Evolutionary conservation across 2,329 filamentous ascomycete genomes (phyloP), one percentile per base, ranked within the genome.

Genomic region (Aureobasidium sp.): DNA sequence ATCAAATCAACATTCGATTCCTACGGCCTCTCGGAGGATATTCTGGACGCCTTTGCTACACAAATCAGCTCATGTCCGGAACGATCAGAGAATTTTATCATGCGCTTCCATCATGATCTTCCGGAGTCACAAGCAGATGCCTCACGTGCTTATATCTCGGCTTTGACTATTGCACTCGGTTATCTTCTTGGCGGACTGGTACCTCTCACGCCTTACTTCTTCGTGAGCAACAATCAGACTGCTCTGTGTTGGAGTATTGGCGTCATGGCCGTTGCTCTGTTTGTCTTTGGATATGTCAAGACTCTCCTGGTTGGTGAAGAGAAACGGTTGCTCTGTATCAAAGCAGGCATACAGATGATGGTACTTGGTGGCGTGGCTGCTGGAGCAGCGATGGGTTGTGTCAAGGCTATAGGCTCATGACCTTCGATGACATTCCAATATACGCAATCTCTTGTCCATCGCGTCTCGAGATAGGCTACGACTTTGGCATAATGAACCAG

Each of bases 151-250:
- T 78, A 74, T 67, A 74, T 74, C 48, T 86, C 83, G 0, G 87
- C 85, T 2, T 65, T 85, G 29, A 89, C 85, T 8, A 87, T 90
- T 67, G 84, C 86, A 0, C 68, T 84, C 17, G 85, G 85, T 35
- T 90, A 90, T 71, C 85, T 90, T 56, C 72, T 89, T 24, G 87
- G 87, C 27, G 87, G 87, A 0, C 77, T 89, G 60, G 81, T 90
- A 17, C 87, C 87, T n/a, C 79, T 90, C 68, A 73, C 87, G 42
- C 87, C 87, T 0, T 90, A 90, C 74, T 86, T 90, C 66, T 77
- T 87, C 62, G 75, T 79, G 17, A 67, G 64, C 2, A 64, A 65
- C 2, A 64, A 76, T 5, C 69, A 76, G 31, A 76, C 82, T 17
- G 81, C 80, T 9, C 74, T 91, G 53, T 78, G 80, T 40, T 81